Percentiles rank a stretch among this genome's conserved stretches.
Evolutionary conservation across 345 rosid genomes (phyloP).

Genomic region (Syzygium grande): DNA sequence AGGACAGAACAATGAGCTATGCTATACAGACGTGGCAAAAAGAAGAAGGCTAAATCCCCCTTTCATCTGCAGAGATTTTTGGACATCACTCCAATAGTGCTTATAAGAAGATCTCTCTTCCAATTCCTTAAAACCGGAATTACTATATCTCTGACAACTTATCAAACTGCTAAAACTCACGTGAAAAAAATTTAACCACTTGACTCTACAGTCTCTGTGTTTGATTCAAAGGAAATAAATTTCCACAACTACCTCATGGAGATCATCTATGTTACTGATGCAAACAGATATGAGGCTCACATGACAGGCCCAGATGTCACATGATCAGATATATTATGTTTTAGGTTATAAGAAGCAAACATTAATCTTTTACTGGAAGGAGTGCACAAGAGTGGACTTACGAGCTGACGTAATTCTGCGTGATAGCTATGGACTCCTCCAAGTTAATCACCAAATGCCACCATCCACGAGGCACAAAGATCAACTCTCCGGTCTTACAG

Average conservation of each 20-base stretch:
- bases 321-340: not conserved
- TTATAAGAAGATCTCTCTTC: not conserved
- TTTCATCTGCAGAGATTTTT: not conserved
- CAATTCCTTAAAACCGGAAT: not conserved
- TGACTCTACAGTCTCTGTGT: not conserved
- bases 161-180: not conserved
- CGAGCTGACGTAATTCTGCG: conserved; percentile 98
- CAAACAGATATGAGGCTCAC: not conserved
- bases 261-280: not conserved
- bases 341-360: not conserved
- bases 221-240: not conserved
- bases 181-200: not conserved
- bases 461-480: conserved; percentile 98
- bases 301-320: not conserved
- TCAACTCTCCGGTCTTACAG: conserved; percentile 91
- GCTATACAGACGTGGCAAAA: not conserved
- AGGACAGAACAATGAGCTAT: not conserved
- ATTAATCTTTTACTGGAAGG: not conserved
- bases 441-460: conserved; percentile 97
- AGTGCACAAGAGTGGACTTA: conserved; percentile 1
- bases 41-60: not conserved
- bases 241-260: not conserved
- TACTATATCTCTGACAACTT: not conserved
- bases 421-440: conserved; percentile 90
- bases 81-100: not conserved